Conservation (phyloP, 2,329 filamentous ascomycete genomes). For the Alternaria triticina region DNA sequence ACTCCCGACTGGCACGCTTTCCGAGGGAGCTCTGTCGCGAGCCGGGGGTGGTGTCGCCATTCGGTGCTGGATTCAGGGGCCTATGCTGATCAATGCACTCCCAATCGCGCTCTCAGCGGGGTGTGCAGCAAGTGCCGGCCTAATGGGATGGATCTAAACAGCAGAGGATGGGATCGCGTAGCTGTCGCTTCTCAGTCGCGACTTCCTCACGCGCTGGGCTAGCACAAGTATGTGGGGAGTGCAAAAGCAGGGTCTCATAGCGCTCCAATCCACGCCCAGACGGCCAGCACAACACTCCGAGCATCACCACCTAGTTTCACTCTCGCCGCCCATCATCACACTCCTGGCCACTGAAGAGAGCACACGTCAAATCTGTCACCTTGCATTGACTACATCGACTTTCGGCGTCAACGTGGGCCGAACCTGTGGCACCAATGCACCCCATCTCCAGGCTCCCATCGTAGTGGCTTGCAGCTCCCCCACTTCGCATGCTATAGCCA, state of each 20-base stretch:
- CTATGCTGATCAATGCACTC: slow-evolving; percentile 7
- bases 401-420: neutral
- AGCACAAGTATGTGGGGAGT: neutral
- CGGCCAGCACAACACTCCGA: slow-evolving; percentile 1
- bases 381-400: neutral
- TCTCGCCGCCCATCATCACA: neutral
- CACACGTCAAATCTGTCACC: slow-evolving; percentile 9
- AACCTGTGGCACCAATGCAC: neutral
- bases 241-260: slow-evolving; percentile 4
- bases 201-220: neutral
- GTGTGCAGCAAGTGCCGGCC: neutral
- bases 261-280: neutral
- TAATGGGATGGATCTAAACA: neutral
- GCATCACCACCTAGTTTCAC: neutral
- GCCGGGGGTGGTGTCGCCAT: slow-evolving; percentile 20
- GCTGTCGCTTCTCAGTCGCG: slow-evolving; percentile 1
- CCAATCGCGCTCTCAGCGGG: neutral
- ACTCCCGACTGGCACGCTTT: slow-evolving; percentile 11
- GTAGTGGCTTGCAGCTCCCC: neutral
- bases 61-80: slow-evolving; percentile 2
- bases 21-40: slow-evolving; percentile 8
- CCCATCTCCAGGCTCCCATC: neutral
- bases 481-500: neutral
- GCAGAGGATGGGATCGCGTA: neutral
- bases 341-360: slow-evolving; percentile 7